Evolutionary conservation across 306 rosid genomes (phyloP), one percentile per base, ranked within the genome.

Genomic region (Amphicarpaea edgeworthii): DNA sequence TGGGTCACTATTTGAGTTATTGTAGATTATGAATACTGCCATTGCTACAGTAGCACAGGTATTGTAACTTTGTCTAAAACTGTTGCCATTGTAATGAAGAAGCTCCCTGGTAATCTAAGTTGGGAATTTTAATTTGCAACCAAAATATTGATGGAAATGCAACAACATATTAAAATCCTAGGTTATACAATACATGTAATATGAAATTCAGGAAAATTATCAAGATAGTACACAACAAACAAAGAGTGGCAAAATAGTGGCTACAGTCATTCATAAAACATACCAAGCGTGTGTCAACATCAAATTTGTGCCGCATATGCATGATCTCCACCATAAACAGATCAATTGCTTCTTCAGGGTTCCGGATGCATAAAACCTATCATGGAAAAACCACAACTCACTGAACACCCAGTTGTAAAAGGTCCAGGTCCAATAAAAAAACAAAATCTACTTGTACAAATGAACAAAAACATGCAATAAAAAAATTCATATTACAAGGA

Each of bases 271-370:
- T 73, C n/a, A 16, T 47, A 62, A 20, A 62, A 79, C 91, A 78
- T 90, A 95, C 99, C 97, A 95, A 83, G 58, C 88, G 89, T n/a
- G 97, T 95, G 83, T 95, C 97, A 16, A 86, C 92, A 50, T 95
- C 99, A 70, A 95, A 95, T 76, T 95, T 92, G 81, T 95, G 99
- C 43, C 97, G 87, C 99, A 95, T 95, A 83, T 95, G 99, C 97
- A 95, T 95, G 61, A 89, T 90, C 87, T 95, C 99, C 70, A 95
- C 97, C 99, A 95, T 95, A 82, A 95, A 95, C 54, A 95, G 83
- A 83, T 92, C 99, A 84, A 92, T 89, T 45, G 82, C 75, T 76
- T 95, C 97, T 82, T 92, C 97, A 12, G 97, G 97, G 70, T 89
- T 92, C 20, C 97, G 88, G 70, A 95, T 70, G 76, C 97, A 88